Conservation (phyloP, 768 basidiomycete genomes). For the Termitomyces sp. region DNA sequence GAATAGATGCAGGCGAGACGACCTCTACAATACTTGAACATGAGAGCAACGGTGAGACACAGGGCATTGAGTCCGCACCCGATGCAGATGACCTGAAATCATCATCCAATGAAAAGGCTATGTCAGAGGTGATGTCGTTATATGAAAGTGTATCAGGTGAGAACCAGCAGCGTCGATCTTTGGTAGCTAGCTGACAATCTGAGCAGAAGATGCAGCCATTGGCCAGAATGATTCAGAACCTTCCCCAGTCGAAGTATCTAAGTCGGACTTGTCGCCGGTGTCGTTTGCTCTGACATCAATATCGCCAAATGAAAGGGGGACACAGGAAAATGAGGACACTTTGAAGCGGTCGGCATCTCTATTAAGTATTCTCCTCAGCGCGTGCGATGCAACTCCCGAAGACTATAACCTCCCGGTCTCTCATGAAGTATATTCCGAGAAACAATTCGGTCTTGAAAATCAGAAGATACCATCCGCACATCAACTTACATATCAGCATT, state of each 20-base stretch:
- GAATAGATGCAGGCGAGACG: too few species aligned
- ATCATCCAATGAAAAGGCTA: neutral
- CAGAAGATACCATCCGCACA: neutral
- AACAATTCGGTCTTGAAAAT: neutral
- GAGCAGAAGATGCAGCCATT: neutral
- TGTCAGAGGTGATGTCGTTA: neutral
- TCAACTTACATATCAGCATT: too few species aligned
- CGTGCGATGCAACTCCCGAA: neutral
- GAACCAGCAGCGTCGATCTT: neutral
- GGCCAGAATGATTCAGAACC: neutral
- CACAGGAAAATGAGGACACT: neutral
- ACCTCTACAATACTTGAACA: too few species aligned
- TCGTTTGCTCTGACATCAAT: neutral
- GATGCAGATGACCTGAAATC: neutral
- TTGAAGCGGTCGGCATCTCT: neutral
- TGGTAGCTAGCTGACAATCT: neutral
- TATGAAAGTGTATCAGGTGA: neutral
- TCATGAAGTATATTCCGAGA: neutral
- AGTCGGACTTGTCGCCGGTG: neutral
- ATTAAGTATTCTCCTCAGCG: too few species aligned
- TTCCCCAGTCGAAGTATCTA: neutral
- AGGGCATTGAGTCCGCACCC: neutral
- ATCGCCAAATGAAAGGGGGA: neutral
- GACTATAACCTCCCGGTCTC: neutral
- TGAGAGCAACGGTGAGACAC: too few species aligned